Base-by-base conservation (phyloP, 75 land plant species). In the Ceratopteris richardii region DNA sequence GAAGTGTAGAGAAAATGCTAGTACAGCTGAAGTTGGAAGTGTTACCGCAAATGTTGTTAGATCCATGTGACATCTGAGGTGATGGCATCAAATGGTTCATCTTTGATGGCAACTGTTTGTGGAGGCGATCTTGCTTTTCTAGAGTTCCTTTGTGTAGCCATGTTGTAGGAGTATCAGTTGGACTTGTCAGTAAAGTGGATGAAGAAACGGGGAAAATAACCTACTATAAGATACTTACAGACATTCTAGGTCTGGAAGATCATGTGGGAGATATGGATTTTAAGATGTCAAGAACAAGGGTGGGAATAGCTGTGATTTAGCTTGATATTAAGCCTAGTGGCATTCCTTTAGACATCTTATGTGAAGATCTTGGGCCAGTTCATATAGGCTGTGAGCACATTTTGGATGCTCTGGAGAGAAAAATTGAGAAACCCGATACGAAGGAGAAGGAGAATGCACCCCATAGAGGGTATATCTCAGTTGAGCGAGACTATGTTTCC, bases 81-180 rank as follows among this genome's bases (percentile, higher is more conserved):
- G 37, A 77, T 89, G 80, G 90, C 90, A 17, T 88, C 95, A 25
- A 96, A 93, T 83, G 98, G 98, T 30, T 93, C 98, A 18, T 90
- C 98, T 54, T 88, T 90, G 22, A 93, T 93, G 98, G 98, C 98
- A 59, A 85, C 90, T 61, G 98, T 93, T 17, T 93, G 98, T 77
- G 98, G 96, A 68, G 93, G 93, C 84, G 74, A 46, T 33, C 9
- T n/a, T n/a, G n/a, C n/a, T n/a, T n/a, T n/a, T n/a, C 98, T 66
- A 96, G 98, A 24, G 80, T 93, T 75, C 98, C 87, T 39, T 51
- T 93, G 31, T 65, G 74, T 19, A 78, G 78, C 56, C 98, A 93
- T 75, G 98, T 93, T 12, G 98, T 89, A 14, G 98, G 86, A 52
- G 70, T 93, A 56, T 93, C 98, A 23, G 82, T 93, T 16, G 98